Evolutionary conservation across 129 eudicot genomes (phyloP), one percentile per base, ranked within the genome.

Genomic region (Glebionis coronaria): DNA sequence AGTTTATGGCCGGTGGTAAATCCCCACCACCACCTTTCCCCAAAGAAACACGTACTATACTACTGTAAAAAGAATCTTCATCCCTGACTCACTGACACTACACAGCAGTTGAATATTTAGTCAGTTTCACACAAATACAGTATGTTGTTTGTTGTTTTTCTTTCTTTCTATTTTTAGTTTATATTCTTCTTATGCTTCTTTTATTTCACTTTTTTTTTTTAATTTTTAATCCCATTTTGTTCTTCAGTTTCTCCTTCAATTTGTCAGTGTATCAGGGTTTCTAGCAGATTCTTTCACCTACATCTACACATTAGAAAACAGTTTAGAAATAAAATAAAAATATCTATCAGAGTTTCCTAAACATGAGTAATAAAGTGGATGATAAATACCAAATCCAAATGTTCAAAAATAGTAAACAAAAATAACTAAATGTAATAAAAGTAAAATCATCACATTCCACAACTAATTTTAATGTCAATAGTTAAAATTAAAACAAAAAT

Each of bases 41-140:
- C 58, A 56, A 45, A 23, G 58, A 27, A 73, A 73, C 73, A 75
- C 67, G 29, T 67, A 64, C 61, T 49, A 31, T 42, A 45, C 3
- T 18, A n/a, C n/a, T n/a, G n/a, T n/a, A 69, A 68, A 51, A 55
- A 77, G 73, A 75, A 56, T 84, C 79, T 59, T 74, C 79, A 67
- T 73, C 78, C 74, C 58, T 46, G 71, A 54, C 50, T 42, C 16
- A 49, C 63, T 72, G 74, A 65, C 79, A 78, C 60, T 65, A 62
- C 49, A 50, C 68, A 61, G 45, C 47, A 61, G 77, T 62, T 81
- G 74, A 67, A 76, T 63, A 64, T 64, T 27, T 44, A 79, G 71
- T 50, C 73, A 52, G 73, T 72, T 68, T 63, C 81, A 31, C 74
- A 73, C 65, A 72, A 44, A 40, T 63, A 8, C n/a, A n/a, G n/a